phyloP scores from a whole-genome alignment of 768 basidiomycete species.

The Fomitopsis serialis region DNA sequence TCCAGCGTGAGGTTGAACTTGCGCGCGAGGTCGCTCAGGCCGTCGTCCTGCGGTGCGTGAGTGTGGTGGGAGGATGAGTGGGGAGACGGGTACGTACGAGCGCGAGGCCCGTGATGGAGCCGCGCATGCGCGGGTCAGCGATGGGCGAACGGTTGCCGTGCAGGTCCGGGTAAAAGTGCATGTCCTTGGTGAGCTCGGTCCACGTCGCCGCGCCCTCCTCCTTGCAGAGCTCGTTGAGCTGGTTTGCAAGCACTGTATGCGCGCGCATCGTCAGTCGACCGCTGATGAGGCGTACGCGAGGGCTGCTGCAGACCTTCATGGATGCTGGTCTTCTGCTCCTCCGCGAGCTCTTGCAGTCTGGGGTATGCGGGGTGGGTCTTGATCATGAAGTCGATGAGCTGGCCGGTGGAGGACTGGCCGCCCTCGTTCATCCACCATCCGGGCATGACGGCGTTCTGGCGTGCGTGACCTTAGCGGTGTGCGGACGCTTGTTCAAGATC shows the following conservation, averaged over 20 bases:
- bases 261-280: too few species aligned
- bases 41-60: conserved; percentile 47
- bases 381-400: conserved; percentile 94
- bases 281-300: too few species aligned
- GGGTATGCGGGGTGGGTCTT: conserved; percentile 85
- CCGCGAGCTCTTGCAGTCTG: conserved; percentile 58
- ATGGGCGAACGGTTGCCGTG: conserved; percentile 96
- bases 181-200: conserved; percentile 83
- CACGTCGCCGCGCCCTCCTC: conserved; percentile 53
- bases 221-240: conserved; percentile 59
- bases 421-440: conserved; percentile 99
- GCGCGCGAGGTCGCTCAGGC: conserved; percentile 75
- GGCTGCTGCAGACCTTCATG: conserved; percentile 40
- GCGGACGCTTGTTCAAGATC: neutral
- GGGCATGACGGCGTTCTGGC: conserved; percentile 79
- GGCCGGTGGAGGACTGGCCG: conserved; percentile 97
- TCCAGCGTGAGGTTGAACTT: conserved; percentile 91
- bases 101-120: conserved; percentile 82
- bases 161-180: conserved; percentile 94
- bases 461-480: conserved; percentile 7
- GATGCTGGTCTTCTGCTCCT: conserved; percentile 52
- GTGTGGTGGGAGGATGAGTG: neutral
- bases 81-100: conserved; percentile 40
- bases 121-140: conserved; percentile 93
- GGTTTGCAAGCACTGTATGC: conserved; percentile 57